Percentiles rank a stretch among this genome's conserved stretches.
phyloP scores from a whole-genome alignment of 371 early-diverging fungal species.

The Mortierella sp. region DNA sequence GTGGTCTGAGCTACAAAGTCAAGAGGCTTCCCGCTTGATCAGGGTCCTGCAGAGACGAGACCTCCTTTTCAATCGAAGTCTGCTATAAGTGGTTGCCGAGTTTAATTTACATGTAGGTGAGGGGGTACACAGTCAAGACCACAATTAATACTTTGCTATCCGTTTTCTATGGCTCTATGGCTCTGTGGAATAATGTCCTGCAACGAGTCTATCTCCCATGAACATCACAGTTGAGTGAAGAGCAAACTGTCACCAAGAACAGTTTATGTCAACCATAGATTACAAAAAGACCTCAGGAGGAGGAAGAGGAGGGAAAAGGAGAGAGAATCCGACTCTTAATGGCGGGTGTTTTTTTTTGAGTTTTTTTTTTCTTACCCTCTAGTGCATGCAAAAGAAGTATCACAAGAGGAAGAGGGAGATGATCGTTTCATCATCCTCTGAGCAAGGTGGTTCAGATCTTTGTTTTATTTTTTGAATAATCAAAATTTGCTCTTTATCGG shows the following conservation, averaged over 20 bases:
- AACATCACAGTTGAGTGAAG: background rate
- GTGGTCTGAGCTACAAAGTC: background rate
- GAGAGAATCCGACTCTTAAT: background rate
- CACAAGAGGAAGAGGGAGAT: background rate
- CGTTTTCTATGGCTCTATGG: background rate
- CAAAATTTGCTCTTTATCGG: background rate
- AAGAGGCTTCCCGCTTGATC: background rate
- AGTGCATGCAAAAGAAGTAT: conserved; percentile 2
- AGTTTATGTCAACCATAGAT: background rate
- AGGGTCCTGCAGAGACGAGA: background rate
- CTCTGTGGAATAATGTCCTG: background rate
- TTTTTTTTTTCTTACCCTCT: background rate
- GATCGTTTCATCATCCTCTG: background rate
- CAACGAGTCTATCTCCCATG: background rate
- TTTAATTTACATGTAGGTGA: background rate
- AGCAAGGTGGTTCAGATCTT: background rate
- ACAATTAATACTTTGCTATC: background rate
- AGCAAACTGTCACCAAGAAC: background rate
- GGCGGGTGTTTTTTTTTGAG: background rate
- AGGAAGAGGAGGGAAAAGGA: background rate
- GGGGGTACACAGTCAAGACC: background rate
- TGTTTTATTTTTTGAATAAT: background rate
- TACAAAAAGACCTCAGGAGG: background rate
- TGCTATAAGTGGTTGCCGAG: background rate
- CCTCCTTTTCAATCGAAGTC: background rate